phyloP scores from a whole-genome alignment of 371 early-diverging fungal species.

The Coemansia sp. region DNA sequence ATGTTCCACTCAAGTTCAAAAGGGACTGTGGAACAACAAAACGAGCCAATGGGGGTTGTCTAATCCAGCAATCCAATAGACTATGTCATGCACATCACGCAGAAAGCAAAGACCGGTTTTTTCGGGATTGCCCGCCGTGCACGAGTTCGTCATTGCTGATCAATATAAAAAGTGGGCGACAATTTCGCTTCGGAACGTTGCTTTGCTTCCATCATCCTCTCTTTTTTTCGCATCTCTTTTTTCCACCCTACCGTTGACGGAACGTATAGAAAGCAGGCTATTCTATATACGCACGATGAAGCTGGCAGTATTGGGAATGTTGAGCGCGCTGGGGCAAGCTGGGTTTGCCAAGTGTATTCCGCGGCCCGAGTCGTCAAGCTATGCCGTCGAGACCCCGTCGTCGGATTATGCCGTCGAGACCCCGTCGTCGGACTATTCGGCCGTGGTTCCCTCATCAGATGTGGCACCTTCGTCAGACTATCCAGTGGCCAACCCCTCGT shows the following conservation, averaged over 20 bases:
- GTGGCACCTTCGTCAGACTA: not conserved
- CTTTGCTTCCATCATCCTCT: not conserved
- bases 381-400: not conserved
- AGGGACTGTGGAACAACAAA: too few species aligned
- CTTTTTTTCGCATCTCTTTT: not conserved
- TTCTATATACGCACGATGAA: constrained; percentile 4
- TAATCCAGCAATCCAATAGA: too few species aligned
- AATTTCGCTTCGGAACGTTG: not conserved
- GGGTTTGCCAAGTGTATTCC: constrained; percentile 10
- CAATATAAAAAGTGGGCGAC: not conserved
- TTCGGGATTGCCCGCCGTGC: too few species aligned
- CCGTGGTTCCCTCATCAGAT: too few species aligned
- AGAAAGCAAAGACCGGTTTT: not conserved
- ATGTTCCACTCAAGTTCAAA: too few species aligned
- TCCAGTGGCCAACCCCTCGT: not conserved
- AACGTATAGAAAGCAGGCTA: not conserved
- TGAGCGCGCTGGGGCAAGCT: constrained; percentile 4
- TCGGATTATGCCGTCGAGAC: not conserved
- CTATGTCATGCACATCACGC: not conserved
- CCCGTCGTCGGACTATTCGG: constrained; percentile 2
- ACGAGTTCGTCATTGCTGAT: not conserved
- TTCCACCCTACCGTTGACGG: not conserved
- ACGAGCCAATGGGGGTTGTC: too few species aligned
- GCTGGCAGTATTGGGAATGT: not conserved
- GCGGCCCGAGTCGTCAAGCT: not conserved